A percentile compares a stretch with the other conserved stretches of the same genome.
These are phyloP conservation scores for Ceratocystis colombiana DNA, from an alignment of 2,329 filamentous ascomycete species.

Conservation along the genomic window DNA sequence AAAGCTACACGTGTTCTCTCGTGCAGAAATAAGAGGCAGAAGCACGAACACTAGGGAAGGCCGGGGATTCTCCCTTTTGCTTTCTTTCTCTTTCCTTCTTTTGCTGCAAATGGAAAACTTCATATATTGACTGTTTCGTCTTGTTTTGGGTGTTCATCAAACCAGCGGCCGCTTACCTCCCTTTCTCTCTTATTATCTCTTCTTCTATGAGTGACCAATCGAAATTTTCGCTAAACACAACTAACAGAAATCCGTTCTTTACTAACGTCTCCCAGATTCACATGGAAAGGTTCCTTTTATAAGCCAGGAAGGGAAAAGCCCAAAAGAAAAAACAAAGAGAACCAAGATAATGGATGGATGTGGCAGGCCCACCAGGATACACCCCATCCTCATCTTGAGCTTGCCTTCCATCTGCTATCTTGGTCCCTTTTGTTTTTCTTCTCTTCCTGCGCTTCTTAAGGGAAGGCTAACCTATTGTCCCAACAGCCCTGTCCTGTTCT, in stretches of 20 bases:
- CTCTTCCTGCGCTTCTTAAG: neutral
- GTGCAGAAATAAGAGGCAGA: neutral
- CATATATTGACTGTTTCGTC: slow-evolving; percentile 11
- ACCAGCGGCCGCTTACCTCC: neutral
- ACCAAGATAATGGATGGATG: neutral
- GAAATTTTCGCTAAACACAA: neutral
- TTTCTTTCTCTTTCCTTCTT: slow-evolving; percentile 11
- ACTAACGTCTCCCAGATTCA: neutral
- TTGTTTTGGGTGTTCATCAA: neutral
- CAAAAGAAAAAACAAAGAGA: neutral
- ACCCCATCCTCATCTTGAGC: neutral
- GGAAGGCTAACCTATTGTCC: slow-evolving; percentile 15
- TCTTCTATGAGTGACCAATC: neutral
- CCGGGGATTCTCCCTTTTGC: slow-evolving; percentile 10
- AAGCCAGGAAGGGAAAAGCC: neutral
- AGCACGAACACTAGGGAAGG: neutral
- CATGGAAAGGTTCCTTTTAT: slow-evolving; percentile 5
- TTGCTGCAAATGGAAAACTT: slow-evolving; percentile 14
- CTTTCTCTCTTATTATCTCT: neutral
- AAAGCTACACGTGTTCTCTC: neutral
- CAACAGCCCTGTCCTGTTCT: neutral
- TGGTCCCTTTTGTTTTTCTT: neutral
- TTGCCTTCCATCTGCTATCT: neutral
- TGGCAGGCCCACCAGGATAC: neutral
- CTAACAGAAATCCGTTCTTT: neutral